Base-by-base conservation (phyloP, 164 flowering plant genomes). In the Paratinospora sagittata region DNA sequence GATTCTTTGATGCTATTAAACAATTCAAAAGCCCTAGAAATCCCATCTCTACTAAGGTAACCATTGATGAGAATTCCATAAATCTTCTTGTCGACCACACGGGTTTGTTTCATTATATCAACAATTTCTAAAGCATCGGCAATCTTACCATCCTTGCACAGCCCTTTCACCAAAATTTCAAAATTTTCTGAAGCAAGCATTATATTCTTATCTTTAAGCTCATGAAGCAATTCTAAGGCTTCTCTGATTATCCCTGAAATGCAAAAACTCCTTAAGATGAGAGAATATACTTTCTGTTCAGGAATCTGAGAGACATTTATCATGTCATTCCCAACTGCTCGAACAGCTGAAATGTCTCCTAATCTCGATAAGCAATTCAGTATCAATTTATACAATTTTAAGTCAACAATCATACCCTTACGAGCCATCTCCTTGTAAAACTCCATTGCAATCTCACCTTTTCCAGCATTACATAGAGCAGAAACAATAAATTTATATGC, bases 81-180 rank as follows among this genome's bases (percentile, higher is more conserved):
- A 67, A 85, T 70, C 69, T 81, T 82, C 52, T 69, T 86, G 75
- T 78, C 79, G 67, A 81, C 80, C 14, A 62, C 34, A 49, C 68
- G 26, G 70, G 62, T 83, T 71, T 78, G 86, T 81, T 88, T 84
- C 88, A 86, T 79, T n/a, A 89, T 85, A 30, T 86, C 86, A 72
- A 90, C 72, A 67, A 93, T 81, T 74, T 93, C 96, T 69, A 85
- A 39, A 24, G 97, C 98, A 79, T 91, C 94, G 8, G 70, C 69
- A 76, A 87, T 80, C 77, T 86, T 81, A 68, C 79, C 84, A 68
- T 86, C 88, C 70, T 75, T 80, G 67, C 91, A 93, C 27, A 93
- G 74, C 52, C 98, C 98, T 81, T 81, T 82, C 70, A 88, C 84
- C 77, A 93, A 74, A 60, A 76, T 84, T 72, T 84, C 86, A 65